A percentile compares a stretch with the other conserved stretches of the same genome.
Evolutionary conservation across 2,329 filamentous ascomycete species (phyloP).

Genomic region (Epichloe typhina): DNA sequence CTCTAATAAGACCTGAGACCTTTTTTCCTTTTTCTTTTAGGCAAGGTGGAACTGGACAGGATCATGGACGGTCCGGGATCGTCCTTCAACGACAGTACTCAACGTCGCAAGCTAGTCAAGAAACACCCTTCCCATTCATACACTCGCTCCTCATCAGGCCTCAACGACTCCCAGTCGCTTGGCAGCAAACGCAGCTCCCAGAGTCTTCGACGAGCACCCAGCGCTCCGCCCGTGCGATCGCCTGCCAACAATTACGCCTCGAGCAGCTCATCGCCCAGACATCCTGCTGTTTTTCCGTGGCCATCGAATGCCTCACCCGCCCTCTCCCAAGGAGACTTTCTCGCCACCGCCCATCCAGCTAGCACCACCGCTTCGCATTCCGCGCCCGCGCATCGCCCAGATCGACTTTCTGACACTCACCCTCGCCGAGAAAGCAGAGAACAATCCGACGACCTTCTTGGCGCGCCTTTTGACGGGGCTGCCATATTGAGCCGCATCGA

Average conservation of each 20-base stretch:
- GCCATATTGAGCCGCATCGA: conserved; percentile 49
- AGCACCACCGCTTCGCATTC: conserved; percentile 6
- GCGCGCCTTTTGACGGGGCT: conserved; percentile 51
- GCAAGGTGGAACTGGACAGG: conserved; percentile 11
- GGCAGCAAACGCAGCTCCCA: conserved; percentile 51
- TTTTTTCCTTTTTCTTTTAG: conserved; percentile 5
- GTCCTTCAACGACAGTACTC: conserved; percentile 32
- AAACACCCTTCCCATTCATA: conserved; percentile 37
- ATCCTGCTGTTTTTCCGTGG: conserved; percentile 26
- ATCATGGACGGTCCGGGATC: conserved; percentile 36
- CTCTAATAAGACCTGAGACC: conserved; percentile 9
- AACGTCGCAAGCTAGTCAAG: conserved; percentile 51
- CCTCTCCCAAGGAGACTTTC: conserved; percentile 32
- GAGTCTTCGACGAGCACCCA: conserved; percentile 47
- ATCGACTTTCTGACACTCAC: conserved; percentile 10
- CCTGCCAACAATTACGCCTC: conserved; percentile 37
- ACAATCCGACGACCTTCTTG: conserved; percentile 46
- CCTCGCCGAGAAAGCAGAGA: conserved; percentile 11
- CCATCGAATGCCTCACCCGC: conserved; percentile 34
- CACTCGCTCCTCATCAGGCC: conserved; percentile 32
- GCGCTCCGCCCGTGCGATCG: conserved; percentile 39
- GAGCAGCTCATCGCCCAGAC: conserved; percentile 34
- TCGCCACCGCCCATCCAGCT: conserved; percentile 15
- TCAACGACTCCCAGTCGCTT: conserved; percentile 45
- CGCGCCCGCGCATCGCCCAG: conserved; percentile 8